Evolutionary conservation across 1,284 basidiomycete genomes (phyloP), one percentile per base, ranked within the genome.

Genomic region (Prillingera fragicola): DNA sequence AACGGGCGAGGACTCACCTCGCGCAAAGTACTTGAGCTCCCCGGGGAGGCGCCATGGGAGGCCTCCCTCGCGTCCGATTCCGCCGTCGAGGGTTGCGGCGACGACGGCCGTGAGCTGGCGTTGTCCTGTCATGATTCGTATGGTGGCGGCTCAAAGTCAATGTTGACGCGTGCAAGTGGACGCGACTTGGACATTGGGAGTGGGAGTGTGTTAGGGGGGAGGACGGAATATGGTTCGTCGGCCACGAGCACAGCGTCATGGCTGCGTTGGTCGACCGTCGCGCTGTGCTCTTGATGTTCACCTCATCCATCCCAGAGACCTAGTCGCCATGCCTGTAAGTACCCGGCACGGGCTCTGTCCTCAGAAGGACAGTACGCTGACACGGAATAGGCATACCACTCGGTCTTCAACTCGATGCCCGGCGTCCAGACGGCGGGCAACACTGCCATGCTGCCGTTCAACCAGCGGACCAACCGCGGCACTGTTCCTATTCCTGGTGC

Each of bases 1-100:
- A 8, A 27, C 12, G 18, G 19, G 25, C 13, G 14, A 8, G n/a
- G 10, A 60, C 70, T 39, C 23, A 73, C 70, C 82, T 35, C 78
- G 77, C 15, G 85, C 83, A 69, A 99, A 99, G 71, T 96, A 97
- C 34, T 85, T 82, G 81, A 97, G 86, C 67, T 99, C 95, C 45
- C 80, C 80, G 2, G 87, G 78, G 4, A 98, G 77, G 19, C 81
- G 78, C 95, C 95, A 99, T 47, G 94, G 92, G 24, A 99, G 77
- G 19, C 67, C 65, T 13, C 79, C 78, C 19, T 78, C 77, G 45
- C 79, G 74, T 5, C 95, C 95, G 56, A 99, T 96, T 4, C 91
- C 94, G 67, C 94, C 88, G 17, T 77, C 74, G 48, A 78, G 75
- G 4, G 92, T 94, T 12, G 90, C 89, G 5, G 92, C 92, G 52